A percentile compares a stretch with the other conserved stretches of the same genome.
Conservation (phyloP, 192 early-diverging fungal genomes). For the Linnemannia exigua region DNA sequence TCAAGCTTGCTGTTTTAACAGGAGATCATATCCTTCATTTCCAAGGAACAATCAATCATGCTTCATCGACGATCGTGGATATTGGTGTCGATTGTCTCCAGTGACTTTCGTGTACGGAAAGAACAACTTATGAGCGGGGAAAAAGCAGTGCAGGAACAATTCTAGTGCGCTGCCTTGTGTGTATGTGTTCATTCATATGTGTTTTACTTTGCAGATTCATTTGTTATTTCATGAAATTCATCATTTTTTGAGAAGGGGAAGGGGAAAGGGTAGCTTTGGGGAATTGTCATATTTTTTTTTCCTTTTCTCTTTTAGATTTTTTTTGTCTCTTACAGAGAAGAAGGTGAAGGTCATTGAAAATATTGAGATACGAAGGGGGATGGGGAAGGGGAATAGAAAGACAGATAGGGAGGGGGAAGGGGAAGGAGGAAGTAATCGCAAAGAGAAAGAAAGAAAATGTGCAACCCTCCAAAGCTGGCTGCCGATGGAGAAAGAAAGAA, state of each 20-base stretch:
- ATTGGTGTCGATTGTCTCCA: too few species aligned
- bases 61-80: too few species aligned
- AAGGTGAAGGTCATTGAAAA: neutral
- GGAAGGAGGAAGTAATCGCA: neutral
- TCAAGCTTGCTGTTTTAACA: too few species aligned
- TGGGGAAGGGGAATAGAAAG: neutral
- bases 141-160: neutral
- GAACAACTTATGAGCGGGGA: too few species aligned
- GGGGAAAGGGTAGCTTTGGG: too few species aligned
- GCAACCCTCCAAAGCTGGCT: neutral
- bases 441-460: neutral
- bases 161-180: neutral
- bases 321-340: constrained; percentile 8
- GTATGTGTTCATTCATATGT: neutral
- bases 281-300: neutral
- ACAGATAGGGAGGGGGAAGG: neutral
- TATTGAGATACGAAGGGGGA: neutral
- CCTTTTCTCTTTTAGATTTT: constrained; percentile 1
- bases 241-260: neutral
- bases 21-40: too few species aligned
- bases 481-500: constrained; percentile 4
- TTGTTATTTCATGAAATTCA: neutral
- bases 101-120: too few species aligned
- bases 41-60: too few species aligned
- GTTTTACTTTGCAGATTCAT: neutral